These are phyloP conservation scores for Syncephalastrum contaminatum DNA, from an alignment of 371 early-diverging fungal species.

Conservation along the genomic window DNA sequence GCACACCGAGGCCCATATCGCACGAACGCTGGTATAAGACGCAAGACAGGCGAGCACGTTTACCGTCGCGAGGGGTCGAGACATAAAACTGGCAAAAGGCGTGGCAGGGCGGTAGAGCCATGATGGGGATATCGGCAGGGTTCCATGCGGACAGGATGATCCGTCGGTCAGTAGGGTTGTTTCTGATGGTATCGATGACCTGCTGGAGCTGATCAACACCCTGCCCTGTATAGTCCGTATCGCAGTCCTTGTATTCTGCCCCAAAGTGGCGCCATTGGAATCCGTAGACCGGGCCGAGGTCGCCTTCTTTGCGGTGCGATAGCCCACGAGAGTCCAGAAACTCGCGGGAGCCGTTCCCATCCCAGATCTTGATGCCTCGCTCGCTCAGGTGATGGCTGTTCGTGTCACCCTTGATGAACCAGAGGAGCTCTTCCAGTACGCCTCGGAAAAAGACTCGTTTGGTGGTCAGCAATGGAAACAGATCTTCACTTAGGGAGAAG, in stretches of 20 bases:
- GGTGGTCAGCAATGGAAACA: slow-evolving; percentile 96
- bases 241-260: slow-evolving; percentile 87
- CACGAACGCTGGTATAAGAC: slow-evolving; percentile 98
- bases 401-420: slow-evolving; percentile 96
- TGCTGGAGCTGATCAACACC: slow-evolving; percentile 96
- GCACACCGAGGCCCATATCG: slow-evolving; percentile 99
- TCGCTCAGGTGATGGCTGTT: slow-evolving; percentile 80
- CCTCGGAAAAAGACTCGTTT: slow-evolving; percentile 94
- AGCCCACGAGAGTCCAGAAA: slow-evolving; percentile 89
- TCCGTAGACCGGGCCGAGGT: slow-evolving; percentile 99
- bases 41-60: slow-evolving; percentile 75
- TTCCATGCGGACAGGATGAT: slow-evolving; percentile 99
- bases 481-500: slow-evolving; percentile 79
- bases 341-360: slow-evolving; percentile 94
- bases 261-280: slow-evolving; percentile 99
- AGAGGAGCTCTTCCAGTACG: slow-evolving; percentile 96
- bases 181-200: slow-evolving; percentile 86
- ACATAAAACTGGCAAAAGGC: slow-evolving; percentile 95
- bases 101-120: slow-evolving; percentile 98
- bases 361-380: slow-evolving; percentile 97
- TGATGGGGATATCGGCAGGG: slow-evolving; percentile 79
- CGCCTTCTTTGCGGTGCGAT: slow-evolving; percentile 82
- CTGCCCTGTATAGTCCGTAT: slow-evolving; percentile 89
- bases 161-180: slow-evolving; percentile 90
- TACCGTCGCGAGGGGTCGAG: slow-evolving; percentile 54